Conservation (phyloP, 148 eudicot genomes). For the Cornus suecica region DNA sequence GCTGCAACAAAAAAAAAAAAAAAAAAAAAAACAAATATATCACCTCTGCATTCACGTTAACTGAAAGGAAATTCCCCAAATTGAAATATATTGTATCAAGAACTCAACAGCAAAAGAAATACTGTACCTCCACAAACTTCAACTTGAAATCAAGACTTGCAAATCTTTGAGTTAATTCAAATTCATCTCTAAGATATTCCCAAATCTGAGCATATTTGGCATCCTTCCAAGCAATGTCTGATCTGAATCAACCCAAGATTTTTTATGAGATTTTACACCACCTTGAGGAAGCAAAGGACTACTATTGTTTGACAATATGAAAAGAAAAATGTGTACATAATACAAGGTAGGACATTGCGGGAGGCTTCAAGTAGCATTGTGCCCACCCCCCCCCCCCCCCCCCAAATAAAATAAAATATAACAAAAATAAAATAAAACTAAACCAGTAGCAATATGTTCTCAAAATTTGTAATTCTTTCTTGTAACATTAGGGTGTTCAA, state of each 20-base stretch:
- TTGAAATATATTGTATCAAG: background rate
- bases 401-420: no score
- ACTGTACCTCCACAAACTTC: conserved; percentile 89
- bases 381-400: no score
- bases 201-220: conserved; percentile 97
- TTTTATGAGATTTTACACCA: conserved; percentile 6
- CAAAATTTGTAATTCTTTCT: no score
- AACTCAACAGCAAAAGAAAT: background rate
- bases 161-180: conserved; percentile 94
- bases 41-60: background rate
- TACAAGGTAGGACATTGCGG: background rate
- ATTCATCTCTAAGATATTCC: conserved; percentile 97
- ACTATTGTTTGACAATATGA: background rate
- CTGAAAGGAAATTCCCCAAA: background rate
- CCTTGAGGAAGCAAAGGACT: background rate
- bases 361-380: background rate
- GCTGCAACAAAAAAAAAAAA: conserved; percentile 41
- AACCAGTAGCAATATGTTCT: background rate
- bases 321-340: background rate
- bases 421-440: background rate
- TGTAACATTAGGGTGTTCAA: background rate
- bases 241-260: conserved; percentile 43
- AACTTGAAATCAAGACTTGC: conserved; percentile 93
- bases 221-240: conserved; percentile 98
- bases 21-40: background rate